Evolutionary conservation across 2,329 filamentous ascomycete genomes (phyloP).

Genomic region (Daldinia sp.): DNA sequence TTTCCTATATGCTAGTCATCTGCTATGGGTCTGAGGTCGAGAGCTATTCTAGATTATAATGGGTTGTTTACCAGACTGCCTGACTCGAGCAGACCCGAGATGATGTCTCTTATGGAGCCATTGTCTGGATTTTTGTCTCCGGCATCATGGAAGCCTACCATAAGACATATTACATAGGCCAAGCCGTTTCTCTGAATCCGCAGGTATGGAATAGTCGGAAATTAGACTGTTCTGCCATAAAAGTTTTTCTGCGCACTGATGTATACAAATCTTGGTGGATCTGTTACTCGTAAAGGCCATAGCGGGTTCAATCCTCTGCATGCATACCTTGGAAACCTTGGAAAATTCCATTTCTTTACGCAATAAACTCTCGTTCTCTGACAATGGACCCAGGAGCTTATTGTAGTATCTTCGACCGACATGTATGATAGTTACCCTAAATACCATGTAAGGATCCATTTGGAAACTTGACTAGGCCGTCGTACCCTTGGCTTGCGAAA

Average conservation of each 20-base stretch:
- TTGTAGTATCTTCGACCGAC: neutral
- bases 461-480: constrained; percentile 1
- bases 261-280: neutral
- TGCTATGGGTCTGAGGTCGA: neutral
- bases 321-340: neutral
- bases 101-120: neutral
- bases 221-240: neutral
- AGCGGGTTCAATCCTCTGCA: neutral
- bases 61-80: neutral
- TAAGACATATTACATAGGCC: neutral
- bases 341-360: neutral
- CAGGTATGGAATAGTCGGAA: constrained; percentile 8
- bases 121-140: constrained; percentile 9
- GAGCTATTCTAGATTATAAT: constrained; percentile 7
- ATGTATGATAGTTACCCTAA: neutral
- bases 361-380: neutral
- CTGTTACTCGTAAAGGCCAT: neutral
- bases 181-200: constrained; percentile 5
- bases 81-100: constrained; percentile 17
- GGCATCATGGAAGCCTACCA: neutral
- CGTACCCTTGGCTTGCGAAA: constrained; percentile 2
- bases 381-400: neutral
- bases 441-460: constrained; percentile 9
- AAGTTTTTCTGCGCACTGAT: neutral
- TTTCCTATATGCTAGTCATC: neutral